Base-by-base conservation (phyloP, 805 yeast genomes). In the Barnettozyma vustinii region DNA sequence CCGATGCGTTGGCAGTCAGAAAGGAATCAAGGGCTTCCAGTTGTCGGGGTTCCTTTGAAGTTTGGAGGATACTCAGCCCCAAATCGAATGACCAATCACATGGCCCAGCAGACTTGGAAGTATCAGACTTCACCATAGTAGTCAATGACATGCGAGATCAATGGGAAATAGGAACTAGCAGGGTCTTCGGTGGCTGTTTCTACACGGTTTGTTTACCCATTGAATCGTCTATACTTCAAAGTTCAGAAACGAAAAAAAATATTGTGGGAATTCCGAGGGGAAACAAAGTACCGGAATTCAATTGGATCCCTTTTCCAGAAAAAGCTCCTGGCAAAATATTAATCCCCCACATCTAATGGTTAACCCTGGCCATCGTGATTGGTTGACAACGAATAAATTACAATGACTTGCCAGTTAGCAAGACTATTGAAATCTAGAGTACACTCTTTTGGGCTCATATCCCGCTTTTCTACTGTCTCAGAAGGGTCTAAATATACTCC, bases 401-500 rank as follows among this genome's bases (percentile, higher is more conserved):
- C 12, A 15, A 30, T 30, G 39, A 16, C 2, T 4, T 20, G 26
- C 32, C 32, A 21, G 19, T 3, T 23, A 16, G 21, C 12, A 23
- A 23, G 26, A 13, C 20, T 16, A 27, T 20, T 19, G 5, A 27
- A 13, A 20, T 19, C 18, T 7, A 12, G 16, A 20, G 30, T 12
- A 9, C 15, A 2, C 7, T 6, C 15, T 2, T 9, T 18, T 18
- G 23, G 39, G 7, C 4, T 3, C 39, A 10, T 20, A 16, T 36
- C 39, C 4, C 39, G 16, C 39, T 46, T 50, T 18, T 46, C 50
- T 1, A 46, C 50, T 8, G 37, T 50, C 4, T 42, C 47, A 5
- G 48, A 46, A 16, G 78, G 78, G 1, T 52, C 72, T 4, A 74
- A 72, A 46, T 68, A 67, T 49, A 60, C 72, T 1, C 37, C 62